phyloP scores from a whole-genome alignment of 352 stramenopile species.

The Phytophthora fragariaefolia region DNA sequence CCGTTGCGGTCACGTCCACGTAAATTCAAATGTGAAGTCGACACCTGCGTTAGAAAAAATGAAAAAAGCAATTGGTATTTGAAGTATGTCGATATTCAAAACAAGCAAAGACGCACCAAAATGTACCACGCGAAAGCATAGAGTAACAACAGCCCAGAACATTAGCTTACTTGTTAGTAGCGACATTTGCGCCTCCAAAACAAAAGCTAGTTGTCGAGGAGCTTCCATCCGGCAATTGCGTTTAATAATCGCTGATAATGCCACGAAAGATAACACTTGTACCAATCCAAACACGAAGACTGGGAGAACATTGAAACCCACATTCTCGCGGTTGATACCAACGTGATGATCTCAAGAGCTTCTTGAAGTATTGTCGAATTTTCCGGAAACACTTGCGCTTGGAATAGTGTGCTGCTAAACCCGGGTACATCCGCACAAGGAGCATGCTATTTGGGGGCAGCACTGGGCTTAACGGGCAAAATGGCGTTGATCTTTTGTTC shows the following conservation, averaged over 20 bases:
- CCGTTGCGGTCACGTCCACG: neutral
- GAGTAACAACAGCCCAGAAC: neutral
- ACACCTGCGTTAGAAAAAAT: neutral
- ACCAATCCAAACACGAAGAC: conserved; percentile 26
- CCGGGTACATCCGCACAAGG: no score
- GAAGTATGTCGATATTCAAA: neutral
- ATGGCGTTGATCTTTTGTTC: neutral
- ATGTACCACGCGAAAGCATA: neutral
- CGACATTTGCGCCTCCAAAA: conserved; percentile 27
- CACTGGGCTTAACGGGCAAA: neutral
- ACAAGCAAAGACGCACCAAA: neutral
- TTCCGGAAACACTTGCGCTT: neutral
- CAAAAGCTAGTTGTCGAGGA: conserved; percentile 27
- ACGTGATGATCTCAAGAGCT: conserved; percentile 5
- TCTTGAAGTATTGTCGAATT: neutral
- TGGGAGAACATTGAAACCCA: conserved; percentile 2
- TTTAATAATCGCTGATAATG: conserved; percentile 6
- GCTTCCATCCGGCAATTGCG: conserved; percentile 11
- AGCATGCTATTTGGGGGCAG: no score
- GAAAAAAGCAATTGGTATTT: neutral
- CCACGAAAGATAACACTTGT: conserved; percentile 24
- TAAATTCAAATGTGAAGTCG: conserved; percentile 1
- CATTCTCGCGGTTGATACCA: conserved; percentile 3
- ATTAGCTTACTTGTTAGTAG: neutral
- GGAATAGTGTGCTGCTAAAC: neutral